Conservation (phyloP, 768 basidiomycete genomes). For the Podaxis mareebaensis region DNA sequence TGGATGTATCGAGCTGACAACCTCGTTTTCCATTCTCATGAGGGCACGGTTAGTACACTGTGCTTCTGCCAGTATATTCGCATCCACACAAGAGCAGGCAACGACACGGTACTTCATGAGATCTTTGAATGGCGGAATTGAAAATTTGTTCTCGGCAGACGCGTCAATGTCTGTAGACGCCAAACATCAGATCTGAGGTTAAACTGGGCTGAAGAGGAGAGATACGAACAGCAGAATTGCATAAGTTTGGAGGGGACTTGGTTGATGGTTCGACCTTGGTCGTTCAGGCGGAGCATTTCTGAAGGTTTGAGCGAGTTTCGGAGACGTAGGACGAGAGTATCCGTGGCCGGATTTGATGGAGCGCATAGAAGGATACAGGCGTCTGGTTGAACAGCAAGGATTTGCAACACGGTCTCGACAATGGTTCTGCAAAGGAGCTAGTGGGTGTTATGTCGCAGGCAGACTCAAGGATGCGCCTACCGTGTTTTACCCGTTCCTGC, state of each 20-base stretch:
- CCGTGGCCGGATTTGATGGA: conserved; percentile 52
- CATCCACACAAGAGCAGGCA: conserved; percentile 47
- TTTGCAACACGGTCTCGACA: conserved; percentile 49
- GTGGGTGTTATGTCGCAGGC: neutral
- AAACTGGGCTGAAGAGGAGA: neutral
- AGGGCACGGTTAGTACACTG: conserved; percentile 44
- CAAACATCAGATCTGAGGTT: neutral
- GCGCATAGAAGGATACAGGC: conserved; percentile 51
- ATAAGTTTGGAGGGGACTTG: conserved; percentile 47
- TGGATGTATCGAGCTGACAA: conserved; percentile 39
- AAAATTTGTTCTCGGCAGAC: conserved; percentile 36
- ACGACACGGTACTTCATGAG: conserved; percentile 50
- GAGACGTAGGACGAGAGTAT: conserved; percentile 46
- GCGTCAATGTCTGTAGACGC: conserved; percentile 38
- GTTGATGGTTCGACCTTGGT: conserved; percentile 49
- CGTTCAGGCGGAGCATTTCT: conserved; percentile 50
- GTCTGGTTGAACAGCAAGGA: conserved; percentile 46
- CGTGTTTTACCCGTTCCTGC: conserved; percentile 57
- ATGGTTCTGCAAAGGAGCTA: conserved; percentile 36
- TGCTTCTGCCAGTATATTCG: conserved; percentile 42
- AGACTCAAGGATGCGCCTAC: conserved; percentile 20
- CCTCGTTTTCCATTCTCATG: conserved; percentile 40
- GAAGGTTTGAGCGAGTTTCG: conserved; percentile 36
- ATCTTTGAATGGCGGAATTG: conserved; percentile 45
- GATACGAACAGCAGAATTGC: conserved; percentile 46